A percentile compares a stretch with the other conserved stretches of the same genome.
phyloP scores from a whole-genome alignment of 148 eudicot species.

The Rhododendron mucronatum region DNA sequence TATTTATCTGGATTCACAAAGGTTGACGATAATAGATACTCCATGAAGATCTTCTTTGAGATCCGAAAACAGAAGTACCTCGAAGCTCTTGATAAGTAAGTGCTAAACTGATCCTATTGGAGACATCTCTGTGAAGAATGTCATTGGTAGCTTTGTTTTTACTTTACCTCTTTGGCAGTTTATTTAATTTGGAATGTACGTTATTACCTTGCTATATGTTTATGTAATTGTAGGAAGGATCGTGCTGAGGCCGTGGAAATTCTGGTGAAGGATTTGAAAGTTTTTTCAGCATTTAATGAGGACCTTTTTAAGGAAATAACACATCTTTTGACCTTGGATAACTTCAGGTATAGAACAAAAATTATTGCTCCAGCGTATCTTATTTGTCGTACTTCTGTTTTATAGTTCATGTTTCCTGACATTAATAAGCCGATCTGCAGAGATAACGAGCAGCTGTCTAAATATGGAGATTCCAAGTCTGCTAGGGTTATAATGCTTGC shows the following conservation, averaged over 20 bases:
- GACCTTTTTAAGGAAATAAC: slow-evolving; percentile 86
- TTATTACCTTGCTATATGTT: not conserved
- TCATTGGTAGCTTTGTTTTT: not conserved
- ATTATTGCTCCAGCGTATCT: not conserved
- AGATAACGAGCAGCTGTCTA: slow-evolving; percentile 83
- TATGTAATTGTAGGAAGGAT: slow-evolving; percentile 49
- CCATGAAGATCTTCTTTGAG: slow-evolving; percentile 97
- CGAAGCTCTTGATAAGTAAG: slow-evolving; percentile 85
- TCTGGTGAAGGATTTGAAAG: slow-evolving; percentile 78
- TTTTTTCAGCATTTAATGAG: slow-evolving; percentile 74
- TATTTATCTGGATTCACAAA: slow-evolving; percentile 92
- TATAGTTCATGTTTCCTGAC: not conserved
- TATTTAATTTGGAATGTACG: not conserved
- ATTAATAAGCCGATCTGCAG: slow-evolving; percentile 29
- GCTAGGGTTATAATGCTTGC: slow-evolving; percentile 77
- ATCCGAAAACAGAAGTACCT: slow-evolving; percentile 96
- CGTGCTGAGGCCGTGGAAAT: slow-evolving; percentile 78
- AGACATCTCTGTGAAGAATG: not conserved
- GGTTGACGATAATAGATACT: slow-evolving; percentile 92
- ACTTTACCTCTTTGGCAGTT: not conserved
- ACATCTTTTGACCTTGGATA: slow-evolving; percentile 61
- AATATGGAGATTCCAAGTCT: slow-evolving; percentile 90
- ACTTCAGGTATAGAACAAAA: slow-evolving; percentile 47
- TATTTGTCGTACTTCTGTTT: not conserved
- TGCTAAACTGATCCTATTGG: not conserved